These are phyloP conservation scores for Physocladia obscura DNA, from an alignment of 192 early-diverging fungal species.

Conservation along the genomic window DNA sequence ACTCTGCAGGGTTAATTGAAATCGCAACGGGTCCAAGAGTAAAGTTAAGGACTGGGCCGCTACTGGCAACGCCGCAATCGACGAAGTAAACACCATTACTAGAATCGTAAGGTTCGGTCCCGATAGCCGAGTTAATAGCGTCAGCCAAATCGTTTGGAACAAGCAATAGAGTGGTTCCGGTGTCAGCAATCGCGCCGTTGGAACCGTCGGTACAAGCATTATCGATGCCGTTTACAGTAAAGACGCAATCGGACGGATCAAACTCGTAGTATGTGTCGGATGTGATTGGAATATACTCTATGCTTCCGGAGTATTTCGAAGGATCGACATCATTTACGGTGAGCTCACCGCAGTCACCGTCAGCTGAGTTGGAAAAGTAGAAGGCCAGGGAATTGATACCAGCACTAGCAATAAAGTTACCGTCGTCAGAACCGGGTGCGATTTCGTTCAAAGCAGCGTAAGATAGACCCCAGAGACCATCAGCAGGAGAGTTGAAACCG, in stretches of 20 bases:
- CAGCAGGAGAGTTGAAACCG: slow-evolving; percentile 17
- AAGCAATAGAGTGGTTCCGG: slow-evolving; percentile 35
- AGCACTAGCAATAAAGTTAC: slow-evolving; percentile 8
- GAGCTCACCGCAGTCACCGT: slow-evolving; percentile 48
- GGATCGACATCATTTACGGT: slow-evolving; percentile 53
- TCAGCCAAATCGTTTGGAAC: slow-evolving; percentile 16
- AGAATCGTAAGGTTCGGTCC: slow-evolving; percentile 27
- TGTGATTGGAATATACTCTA: slow-evolving; percentile 36
- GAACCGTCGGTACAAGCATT: background rate
- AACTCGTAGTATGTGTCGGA: background rate
- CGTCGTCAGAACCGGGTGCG: no score
- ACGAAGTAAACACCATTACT: background rate
- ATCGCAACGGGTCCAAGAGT: background rate
- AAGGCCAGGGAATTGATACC: slow-evolving; percentile 43
- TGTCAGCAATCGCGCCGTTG: slow-evolving; percentile 35
- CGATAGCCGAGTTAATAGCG: slow-evolving; percentile 36
- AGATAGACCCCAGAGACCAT: slow-evolving; percentile 41
- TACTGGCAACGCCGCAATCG: background rate
- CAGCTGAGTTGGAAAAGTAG: slow-evolving; percentile 40
- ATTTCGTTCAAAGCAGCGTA: slow-evolving; percentile 36
- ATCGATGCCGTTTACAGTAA: background rate
- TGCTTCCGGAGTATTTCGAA: slow-evolving; percentile 47
- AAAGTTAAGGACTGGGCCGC: slow-evolving; percentile 16
- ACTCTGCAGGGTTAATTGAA: slow-evolving; percentile 5
- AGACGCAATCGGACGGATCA: background rate